Evolutionary conservation across 441 rosid genomes (phyloP).

Genomic region (Hura crepitans): DNA sequence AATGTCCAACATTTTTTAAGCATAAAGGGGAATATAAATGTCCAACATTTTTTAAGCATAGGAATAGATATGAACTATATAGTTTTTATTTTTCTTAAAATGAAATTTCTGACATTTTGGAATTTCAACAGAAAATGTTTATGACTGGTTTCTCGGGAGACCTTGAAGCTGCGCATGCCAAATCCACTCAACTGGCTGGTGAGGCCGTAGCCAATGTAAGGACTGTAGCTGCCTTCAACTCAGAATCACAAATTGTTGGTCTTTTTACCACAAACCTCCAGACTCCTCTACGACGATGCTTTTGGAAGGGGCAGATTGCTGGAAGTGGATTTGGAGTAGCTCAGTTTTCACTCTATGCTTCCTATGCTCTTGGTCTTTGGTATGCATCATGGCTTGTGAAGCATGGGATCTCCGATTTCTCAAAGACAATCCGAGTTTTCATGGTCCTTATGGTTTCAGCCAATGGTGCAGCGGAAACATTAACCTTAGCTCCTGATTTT

Average conservation of each 20-base stretch:
- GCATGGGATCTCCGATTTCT: constrained; percentile 96
- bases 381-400: constrained; percentile 99
- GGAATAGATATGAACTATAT: not conserved
- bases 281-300: constrained; percentile 78
- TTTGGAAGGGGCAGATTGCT: constrained; percentile 98
- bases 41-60: too few relatives aligned
- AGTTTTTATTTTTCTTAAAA: not conserved
- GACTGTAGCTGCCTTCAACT: constrained; percentile 94
- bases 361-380: constrained; percentile 98
- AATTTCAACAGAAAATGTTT: constrained; percentile 86
- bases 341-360: constrained; percentile 85
- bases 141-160: constrained; percentile 98
- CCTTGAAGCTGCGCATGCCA: constrained; percentile 87
- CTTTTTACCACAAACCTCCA: constrained; percentile 77
- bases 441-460: constrained; percentile 99
- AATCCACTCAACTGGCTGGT: constrained; percentile 93
- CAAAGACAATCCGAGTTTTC: constrained; percentile 93
- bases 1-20: too few relatives aligned
- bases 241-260: constrained; percentile 76
- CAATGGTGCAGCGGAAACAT: constrained; percentile 96
- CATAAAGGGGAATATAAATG: not conserved
- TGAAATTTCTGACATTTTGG: constrained; percentile 10
- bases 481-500: constrained; percentile 96
- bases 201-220: constrained; percentile 96
- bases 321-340: constrained; percentile 96